phyloP scores from a whole-genome alignment of 495 filamentous ascomycete genomes.

The Talaromyces liani region DNA sequence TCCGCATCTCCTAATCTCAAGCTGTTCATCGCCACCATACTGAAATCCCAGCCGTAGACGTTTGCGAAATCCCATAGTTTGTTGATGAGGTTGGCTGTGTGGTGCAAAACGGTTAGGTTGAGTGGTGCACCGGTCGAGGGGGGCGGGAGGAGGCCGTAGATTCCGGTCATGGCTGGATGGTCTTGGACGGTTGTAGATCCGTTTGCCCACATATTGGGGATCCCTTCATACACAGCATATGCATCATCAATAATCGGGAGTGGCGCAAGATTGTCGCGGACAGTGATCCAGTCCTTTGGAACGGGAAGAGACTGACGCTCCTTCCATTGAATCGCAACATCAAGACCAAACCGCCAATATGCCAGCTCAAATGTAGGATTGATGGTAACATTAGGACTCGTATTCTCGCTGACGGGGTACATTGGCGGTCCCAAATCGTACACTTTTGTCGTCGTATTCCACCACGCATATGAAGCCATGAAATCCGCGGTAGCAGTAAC shows the following conservation, averaged over 20 bases:
- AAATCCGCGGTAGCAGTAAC: background rate
- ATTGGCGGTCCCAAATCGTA: background rate
- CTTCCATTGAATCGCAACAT: background rate
- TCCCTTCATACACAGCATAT: background rate
- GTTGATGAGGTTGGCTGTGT: background rate
- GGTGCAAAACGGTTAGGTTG: background rate
- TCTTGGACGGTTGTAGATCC: background rate
- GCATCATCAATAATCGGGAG: background rate
- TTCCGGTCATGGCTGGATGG: background rate
- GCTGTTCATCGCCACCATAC: background rate
- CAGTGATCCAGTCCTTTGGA: background rate
- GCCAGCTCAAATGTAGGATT: background rate
- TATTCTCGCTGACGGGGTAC: background rate
- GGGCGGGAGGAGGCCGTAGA: background rate
- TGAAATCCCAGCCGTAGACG: background rate
- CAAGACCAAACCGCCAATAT: background rate
- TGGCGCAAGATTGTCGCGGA: background rate
- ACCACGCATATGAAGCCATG: background rate
- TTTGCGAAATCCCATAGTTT: background rate
- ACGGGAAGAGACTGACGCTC: background rate
- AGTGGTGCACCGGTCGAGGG: background rate
- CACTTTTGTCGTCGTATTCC: background rate
- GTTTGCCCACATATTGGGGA: background rate
- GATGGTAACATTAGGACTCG: background rate
- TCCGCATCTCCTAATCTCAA: background rate